A percentile compares a stretch with the other conserved stretches of the same genome.
phyloP scores from a whole-genome alignment of 306 rosid genomes.

The Quercus agrifolia region DNA sequence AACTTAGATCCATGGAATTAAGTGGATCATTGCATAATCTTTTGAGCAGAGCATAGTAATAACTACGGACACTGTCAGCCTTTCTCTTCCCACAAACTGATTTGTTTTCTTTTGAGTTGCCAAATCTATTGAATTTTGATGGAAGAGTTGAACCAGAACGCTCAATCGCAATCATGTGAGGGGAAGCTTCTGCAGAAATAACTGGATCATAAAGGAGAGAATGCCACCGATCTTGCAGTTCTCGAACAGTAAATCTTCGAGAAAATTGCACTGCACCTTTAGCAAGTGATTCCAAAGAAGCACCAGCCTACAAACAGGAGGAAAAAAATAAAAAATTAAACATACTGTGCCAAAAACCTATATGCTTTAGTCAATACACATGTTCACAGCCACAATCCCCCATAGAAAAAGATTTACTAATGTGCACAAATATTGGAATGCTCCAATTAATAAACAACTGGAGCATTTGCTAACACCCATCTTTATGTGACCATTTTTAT shows the following conservation, averaged over 20 bases:
- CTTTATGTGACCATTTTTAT: background rate
- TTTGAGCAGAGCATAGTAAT: slow-evolving; percentile 72
- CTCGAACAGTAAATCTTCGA: slow-evolving; percentile 60
- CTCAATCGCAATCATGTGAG: slow-evolving; percentile 49
- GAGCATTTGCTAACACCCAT: background rate
- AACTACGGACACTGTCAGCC: slow-evolving; percentile 54
- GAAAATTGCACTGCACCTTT: slow-evolving; percentile 97
- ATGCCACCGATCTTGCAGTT: slow-evolving; percentile 83
- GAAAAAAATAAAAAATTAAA: background rate
- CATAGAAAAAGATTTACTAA: background rate
- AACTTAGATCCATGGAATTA: slow-evolving; percentile 52
- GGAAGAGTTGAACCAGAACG: slow-evolving; percentile 40
- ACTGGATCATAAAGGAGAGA: slow-evolving; percentile 72
- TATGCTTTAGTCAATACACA: background rate
- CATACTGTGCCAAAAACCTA: background rate
- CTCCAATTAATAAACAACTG: background rate
- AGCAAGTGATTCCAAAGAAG: slow-evolving; percentile 96
- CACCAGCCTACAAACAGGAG: slow-evolving; percentile 68
- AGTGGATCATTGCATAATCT: slow-evolving; percentile 52
- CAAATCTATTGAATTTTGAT: slow-evolving; percentile 43
- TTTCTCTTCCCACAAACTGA: slow-evolving; percentile 55
- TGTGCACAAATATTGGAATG: background rate
- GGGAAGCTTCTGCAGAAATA: slow-evolving; percentile 60
- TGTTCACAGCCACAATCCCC: background rate
- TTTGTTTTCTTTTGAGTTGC: slow-evolving; percentile 49